These are phyloP conservation scores for Hypoxylon crocopeplum DNA, from an alignment of 495 filamentous ascomycete species.

Conservation along the genomic window DNA sequence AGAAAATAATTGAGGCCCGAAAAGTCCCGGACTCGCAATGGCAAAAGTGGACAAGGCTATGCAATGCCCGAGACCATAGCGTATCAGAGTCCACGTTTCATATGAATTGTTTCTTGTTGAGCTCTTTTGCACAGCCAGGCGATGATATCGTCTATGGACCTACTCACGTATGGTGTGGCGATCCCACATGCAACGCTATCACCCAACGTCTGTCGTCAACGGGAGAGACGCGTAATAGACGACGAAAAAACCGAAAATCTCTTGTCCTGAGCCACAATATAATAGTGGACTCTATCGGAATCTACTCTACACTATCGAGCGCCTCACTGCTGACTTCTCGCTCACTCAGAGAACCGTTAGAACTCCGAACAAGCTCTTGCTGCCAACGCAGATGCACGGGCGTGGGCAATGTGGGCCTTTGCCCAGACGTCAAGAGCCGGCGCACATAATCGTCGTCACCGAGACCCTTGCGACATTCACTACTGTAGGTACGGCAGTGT, in stretches of 20 bases:
- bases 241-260: constrained; percentile 23
- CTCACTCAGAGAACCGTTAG: too few relatives aligned
- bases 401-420: constrained; percentile 17
- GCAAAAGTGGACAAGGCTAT: not conserved
- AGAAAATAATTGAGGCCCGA: constrained; percentile 14
- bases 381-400: not conserved
- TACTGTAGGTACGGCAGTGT: not conserved
- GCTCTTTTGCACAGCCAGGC: too few relatives aligned
- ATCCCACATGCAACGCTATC: not conserved
- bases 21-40: constrained; percentile 15
- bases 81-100: constrained; percentile 23
- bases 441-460: constrained; percentile 20
- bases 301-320: too few relatives aligned
- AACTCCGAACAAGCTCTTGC: too few relatives aligned
- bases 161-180: not conserved
- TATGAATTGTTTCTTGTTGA: constrained; percentile 7
- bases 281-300: constrained; percentile 22
- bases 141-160: not conserved
- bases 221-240: constrained; percentile 15
- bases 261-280: constrained; percentile 1
- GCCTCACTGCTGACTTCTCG: not conserved
- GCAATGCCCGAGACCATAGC: constrained; percentile 8
- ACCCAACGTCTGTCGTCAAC: not conserved
- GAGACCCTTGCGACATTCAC: constrained; percentile 4
- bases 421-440: constrained; percentile 15